These are phyloP conservation scores for Styphnolobium japonicum DNA, from an alignment of 306 rosid species.

Conservation along the genomic window DNA sequence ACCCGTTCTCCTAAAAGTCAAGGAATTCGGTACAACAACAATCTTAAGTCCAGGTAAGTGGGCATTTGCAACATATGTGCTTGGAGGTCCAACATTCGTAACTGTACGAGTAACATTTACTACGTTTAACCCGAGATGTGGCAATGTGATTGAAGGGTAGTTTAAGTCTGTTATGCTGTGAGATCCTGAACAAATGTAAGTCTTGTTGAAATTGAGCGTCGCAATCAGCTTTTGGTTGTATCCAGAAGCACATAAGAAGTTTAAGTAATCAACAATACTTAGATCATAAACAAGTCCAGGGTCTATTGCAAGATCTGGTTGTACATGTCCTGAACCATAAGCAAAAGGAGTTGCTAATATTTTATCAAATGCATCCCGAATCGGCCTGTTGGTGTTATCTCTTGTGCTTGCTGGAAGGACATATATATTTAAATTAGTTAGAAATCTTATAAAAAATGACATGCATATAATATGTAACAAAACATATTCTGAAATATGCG, in stretches of 20 bases:
- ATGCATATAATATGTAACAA: background rate
- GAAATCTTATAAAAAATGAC: background rate
- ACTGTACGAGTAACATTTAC: slow-evolving; percentile 29
- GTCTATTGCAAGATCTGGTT: slow-evolving; percentile 46
- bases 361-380: slow-evolving; percentile 26
- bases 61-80: slow-evolving; percentile 43
- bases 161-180: slow-evolving; percentile 48
- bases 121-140: slow-evolving; percentile 24
- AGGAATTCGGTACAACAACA: slow-evolving; percentile 35
- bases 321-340: slow-evolving; percentile 67
- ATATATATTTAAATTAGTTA: background rate
- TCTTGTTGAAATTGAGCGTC: slow-evolving; percentile 19
- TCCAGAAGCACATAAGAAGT: slow-evolving; percentile 40
- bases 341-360: slow-evolving; percentile 46
- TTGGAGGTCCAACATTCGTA: slow-evolving; percentile 49
- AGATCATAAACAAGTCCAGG: slow-evolving; percentile 43
- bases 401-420: slow-evolving; percentile 44
- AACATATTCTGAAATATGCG: too few species aligned
- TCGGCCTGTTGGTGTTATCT: slow-evolving; percentile 35
- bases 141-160: slow-evolving; percentile 72
- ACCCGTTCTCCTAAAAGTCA: slow-evolving; percentile 43
- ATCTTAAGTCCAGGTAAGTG: slow-evolving; percentile 40
- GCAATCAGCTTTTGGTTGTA: slow-evolving; percentile 27
- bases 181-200: slow-evolving; percentile 32
- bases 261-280: slow-evolving; percentile 26